These are phyloP conservation scores for Rubia yunnanensis DNA, from an alignment of 257 asterid species.

Conservation along the genomic window DNA sequence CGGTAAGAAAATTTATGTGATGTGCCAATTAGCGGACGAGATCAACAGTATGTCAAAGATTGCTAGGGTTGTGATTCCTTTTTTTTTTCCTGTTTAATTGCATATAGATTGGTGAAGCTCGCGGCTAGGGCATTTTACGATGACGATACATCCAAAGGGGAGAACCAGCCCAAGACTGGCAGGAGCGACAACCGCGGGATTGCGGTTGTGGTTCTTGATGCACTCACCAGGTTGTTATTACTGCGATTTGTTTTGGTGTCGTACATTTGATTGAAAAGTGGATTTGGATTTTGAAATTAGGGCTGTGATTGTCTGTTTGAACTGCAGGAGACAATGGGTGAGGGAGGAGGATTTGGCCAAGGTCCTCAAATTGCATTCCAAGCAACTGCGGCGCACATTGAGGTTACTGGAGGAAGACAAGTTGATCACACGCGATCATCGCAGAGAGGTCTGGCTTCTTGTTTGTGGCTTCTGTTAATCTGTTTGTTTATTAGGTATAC, in stretches of 20 bases:
- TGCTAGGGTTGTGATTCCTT: too few relatives aligned
- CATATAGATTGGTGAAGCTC: constrained; percentile 67
- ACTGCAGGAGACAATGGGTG: constrained; percentile 82
- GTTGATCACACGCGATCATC: constrained; percentile 83
- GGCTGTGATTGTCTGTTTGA: not conserved
- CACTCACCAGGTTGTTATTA: constrained; percentile 66
- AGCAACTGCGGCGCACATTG: constrained; percentile 89
- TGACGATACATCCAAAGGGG: constrained; percentile 78
- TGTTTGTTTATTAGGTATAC: not conserved
- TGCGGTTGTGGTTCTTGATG: constrained; percentile 91
- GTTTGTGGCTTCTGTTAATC: constrained; percentile 15
- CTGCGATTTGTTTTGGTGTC: not conserved
- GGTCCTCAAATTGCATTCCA: constrained; percentile 91
- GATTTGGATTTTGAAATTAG: not conserved
- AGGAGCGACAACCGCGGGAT: constrained; percentile 90
- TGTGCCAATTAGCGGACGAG: not conserved
- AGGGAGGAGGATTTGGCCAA: constrained; percentile 98
- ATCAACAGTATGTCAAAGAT: not conserved
- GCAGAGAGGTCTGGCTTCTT: constrained; percentile 68
- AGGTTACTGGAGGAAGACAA: constrained; percentile 95
- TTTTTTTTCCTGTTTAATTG: not conserved
- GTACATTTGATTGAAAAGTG: not conserved
- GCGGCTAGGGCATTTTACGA: constrained; percentile 93
- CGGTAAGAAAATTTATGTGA: constrained; percentile 10
- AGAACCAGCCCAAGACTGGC: constrained; percentile 73